Base-by-base conservation (phyloP, 192 early-diverging fungal species). In the Kickxella alabastrina region DNA sequence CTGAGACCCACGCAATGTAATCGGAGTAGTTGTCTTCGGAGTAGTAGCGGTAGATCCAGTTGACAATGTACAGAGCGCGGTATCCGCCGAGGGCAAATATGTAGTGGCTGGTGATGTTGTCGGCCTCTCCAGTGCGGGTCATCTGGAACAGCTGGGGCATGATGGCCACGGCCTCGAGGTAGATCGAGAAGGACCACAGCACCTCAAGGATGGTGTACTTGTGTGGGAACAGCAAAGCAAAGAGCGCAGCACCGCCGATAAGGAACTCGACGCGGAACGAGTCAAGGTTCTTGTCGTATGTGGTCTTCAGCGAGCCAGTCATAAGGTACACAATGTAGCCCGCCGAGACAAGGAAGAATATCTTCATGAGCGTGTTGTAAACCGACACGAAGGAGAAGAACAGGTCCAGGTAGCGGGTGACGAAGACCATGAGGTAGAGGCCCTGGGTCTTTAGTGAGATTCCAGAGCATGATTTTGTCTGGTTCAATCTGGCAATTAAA, bases 61-160 rank as follows among this genome's bases (percentile, higher is more conserved):
- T 99, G 68, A 83, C 63, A 50, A 95, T 59, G 65, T 95, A 95
- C 49, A 92, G 68, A 0, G 82, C 87, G 15, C 92, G 86, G 67
- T 95, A 95, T 9, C 84, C 90, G 8, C 97, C 97, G 37, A 99
- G 63, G 3, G 95, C 92, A 82, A 99, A 99, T 36, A 99, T 73
- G 68, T 99, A 99, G 71, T 99, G 97, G 10, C 93, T 91, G 7
- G 95, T 99, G 68, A 99, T 97, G n/a, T 92, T 97, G 68, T 99
- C 95, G 10, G 94, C 94, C 70, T 98, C 95, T 23, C 95, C 93
- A 2, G 95, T 97, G 44, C 92, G 85, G n/a, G 87, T 84, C 57
- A 99, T 79, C 79, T 95, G 93, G 79, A 96, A 97, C 12, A 99
- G 82, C 59, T 99, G 97, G 23, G 97, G 97, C 47, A 99, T 71